phyloP scores from a whole-genome alignment of 2,329 filamentous ascomycete genomes.

The Diaporthe eres region DNA sequence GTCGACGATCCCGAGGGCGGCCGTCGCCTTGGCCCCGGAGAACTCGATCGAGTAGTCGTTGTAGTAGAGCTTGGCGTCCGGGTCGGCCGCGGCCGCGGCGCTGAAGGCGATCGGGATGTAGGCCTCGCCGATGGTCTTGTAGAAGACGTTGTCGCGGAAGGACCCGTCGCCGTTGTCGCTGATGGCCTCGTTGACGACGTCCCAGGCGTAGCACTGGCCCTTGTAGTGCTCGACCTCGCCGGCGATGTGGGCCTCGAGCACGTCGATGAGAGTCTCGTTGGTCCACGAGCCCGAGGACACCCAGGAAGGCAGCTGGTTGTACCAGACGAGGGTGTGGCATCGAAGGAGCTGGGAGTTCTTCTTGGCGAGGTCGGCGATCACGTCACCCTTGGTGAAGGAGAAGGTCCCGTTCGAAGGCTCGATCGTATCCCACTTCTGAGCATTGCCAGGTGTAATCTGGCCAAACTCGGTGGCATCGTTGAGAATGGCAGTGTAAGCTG shows the following conservation, averaged over 20 bases:
- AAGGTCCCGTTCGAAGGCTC: constrained; percentile 71
- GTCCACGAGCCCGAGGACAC: constrained; percentile 65
- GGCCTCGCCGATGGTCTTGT: constrained; percentile 66
- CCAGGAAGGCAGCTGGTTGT: constrained; percentile 68
- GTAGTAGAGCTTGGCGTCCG: constrained; percentile 68
- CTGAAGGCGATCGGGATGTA: constrained; percentile 72
- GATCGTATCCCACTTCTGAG: constrained; percentile 74
- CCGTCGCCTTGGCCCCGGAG: constrained; percentile 61
- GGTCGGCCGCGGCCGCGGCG: constrained; percentile 67
- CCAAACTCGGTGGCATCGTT: constrained; percentile 72
- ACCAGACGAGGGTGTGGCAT: constrained; percentile 73
- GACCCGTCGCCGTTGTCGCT: constrained; percentile 65
- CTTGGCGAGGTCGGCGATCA: constrained; percentile 62
- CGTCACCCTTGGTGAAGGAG: constrained; percentile 70
- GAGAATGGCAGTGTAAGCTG: constrained; percentile 68
- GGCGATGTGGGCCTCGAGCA: constrained; percentile 72
- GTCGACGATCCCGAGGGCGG: constrained; percentile 60
- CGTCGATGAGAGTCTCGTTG: constrained; percentile 66
- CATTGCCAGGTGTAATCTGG: constrained; percentile 75
- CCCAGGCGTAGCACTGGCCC: constrained; percentile 74
- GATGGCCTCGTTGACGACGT: constrained; percentile 76
- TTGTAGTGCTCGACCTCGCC: constrained; percentile 71
- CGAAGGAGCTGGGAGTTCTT: constrained; percentile 66
- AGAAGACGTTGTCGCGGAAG: constrained; percentile 67
- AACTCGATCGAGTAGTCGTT: constrained; percentile 70